Percentiles rank a stretch among this genome's conserved stretches.
Evolutionary conservation across 805 yeast species (phyloP).

Genomic region (Metschnikowia matae): DNA sequence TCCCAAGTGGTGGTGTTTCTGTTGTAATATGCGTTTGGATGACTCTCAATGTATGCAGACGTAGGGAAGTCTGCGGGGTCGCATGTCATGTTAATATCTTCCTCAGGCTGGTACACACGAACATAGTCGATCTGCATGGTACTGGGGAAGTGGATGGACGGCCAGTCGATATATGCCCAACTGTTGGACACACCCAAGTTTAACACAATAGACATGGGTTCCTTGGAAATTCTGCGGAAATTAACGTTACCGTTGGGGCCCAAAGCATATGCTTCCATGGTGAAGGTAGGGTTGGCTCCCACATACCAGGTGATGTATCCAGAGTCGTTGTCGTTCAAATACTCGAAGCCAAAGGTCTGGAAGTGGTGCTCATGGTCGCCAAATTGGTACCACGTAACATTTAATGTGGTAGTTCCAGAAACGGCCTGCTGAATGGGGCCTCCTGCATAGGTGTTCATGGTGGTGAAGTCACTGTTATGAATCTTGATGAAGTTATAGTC

Average conservation of each 20-base stretch:
- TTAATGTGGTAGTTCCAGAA: constrained; percentile 33
- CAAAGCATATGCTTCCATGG: constrained; percentile 67
- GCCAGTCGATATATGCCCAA: constrained; percentile 96
- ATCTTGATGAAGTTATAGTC: constrained; percentile 34
- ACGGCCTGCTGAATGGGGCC: constrained; percentile 39
- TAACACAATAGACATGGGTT: constrained; percentile 87
- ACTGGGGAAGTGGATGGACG: constrained; percentile 70
- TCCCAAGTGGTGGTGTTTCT: constrained; percentile 72
- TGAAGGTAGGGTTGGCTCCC: constrained; percentile 55
- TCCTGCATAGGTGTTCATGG: constrained; percentile 37
- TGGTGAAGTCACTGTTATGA: constrained; percentile 24
- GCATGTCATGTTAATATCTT: constrained; percentile 61
- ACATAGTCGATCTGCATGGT: constrained; percentile 78
- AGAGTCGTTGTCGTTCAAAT: constrained; percentile 24
- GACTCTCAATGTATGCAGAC: constrained; percentile 69
- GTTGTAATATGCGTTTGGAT: constrained; percentile 64
- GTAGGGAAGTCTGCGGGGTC: constrained; percentile 89
- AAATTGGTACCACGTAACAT: constrained; percentile 34
- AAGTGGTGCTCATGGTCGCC: constrained; percentile 19
- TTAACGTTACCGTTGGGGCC: constrained; percentile 90
- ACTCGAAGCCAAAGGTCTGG: constrained; percentile 36
- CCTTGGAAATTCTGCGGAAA: constrained; percentile 77
- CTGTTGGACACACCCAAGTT: constrained; percentile 87
- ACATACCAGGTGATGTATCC: constrained; percentile 35
- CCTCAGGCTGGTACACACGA: constrained; percentile 83